Conservation (phyloP, 1,139 yeast species). For the Nakaseomyces bracarensis region DNA sequence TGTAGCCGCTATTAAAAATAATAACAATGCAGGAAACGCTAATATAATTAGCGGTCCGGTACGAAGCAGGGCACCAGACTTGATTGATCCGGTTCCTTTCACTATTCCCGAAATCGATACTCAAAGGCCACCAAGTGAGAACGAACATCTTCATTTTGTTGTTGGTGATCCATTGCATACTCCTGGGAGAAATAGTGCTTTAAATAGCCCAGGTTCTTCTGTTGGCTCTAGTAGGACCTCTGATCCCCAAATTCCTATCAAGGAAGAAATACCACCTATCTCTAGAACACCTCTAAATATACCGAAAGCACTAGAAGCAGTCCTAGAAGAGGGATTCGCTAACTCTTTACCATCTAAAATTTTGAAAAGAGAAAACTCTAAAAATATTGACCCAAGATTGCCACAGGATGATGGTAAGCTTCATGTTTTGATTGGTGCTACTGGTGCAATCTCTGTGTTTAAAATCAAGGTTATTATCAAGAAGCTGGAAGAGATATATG, state of each 20-base stretch:
- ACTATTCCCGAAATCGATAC: neutral
- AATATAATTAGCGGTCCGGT: neutral
- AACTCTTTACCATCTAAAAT: slow-evolving; percentile 8
- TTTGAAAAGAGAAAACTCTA: slow-evolving; percentile 38
- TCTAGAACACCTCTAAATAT: slow-evolving; percentile 6
- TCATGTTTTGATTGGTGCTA: slow-evolving; percentile 78
- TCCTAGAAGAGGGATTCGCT: slow-evolving; percentile 10
- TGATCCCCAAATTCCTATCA: slow-evolving; percentile 3
- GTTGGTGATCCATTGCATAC: slow-evolving; percentile 58
- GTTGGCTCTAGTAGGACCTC: slow-evolving; percentile 3
- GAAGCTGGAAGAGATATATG: slow-evolving; percentile 71
- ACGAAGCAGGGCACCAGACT: slow-evolving; percentile 1
- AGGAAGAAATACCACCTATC: slow-evolving; percentile 9
- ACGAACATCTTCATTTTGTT: slow-evolving; percentile 71
- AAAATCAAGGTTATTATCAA: slow-evolving; percentile 66
- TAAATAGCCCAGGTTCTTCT: slow-evolving; percentile 24
- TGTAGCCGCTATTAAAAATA: neutral
- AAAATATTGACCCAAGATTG: slow-evolving; percentile 63
- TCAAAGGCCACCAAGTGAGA: slow-evolving; percentile 25
- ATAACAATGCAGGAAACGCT: neutral
- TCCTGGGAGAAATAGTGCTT: slow-evolving; percentile 34
- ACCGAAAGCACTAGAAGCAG: slow-evolving; percentile 12
- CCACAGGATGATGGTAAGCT: slow-evolving; percentile 86
- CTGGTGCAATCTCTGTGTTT: slow-evolving; percentile 74
- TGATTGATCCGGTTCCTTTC: slow-evolving; percentile 3